Evolutionary conservation across 495 filamentous ascomycete species (phyloP), one percentile per base, ranked within the genome.

Genomic region (Neurospora sp.): DNA sequence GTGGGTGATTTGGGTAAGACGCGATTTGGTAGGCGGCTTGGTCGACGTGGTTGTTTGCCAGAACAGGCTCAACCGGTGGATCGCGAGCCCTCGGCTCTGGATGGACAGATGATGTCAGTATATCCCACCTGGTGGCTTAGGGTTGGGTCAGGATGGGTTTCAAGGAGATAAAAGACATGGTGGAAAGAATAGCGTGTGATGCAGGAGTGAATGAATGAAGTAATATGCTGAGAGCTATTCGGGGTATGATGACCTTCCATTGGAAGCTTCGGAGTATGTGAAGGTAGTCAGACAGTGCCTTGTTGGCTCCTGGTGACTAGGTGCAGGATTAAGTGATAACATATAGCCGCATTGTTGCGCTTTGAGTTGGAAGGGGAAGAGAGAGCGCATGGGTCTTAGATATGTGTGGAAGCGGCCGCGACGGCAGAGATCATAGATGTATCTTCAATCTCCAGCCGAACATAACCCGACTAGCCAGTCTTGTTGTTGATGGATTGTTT

Each of bases 41-140:
- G 14, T 73, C 75, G 44, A 53, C 53, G 70, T 74, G 74, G 45
- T 72, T 75, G 71, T 72, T 77, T 27, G 73, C 61, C 61, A 78
- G 68, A 47, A 69, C 44, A 35, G 75, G 45, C n/a, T 45, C 76
- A 61, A 35, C 65, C 22, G 77, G 59, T 61, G 70, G 70, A 45
- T 78, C 76, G 61, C 73, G 75, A 75, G 78, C 74, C 65, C 69
- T 47, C n/a, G 74, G 73, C 72, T 81, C 79, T 81, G 69, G n/a
- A 71, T 40, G 53, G 27, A 68, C 8, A 65, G 42, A 45, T 41
- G 14, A 31, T 5, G 76, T 80, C 44, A 78, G 74, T 78, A 74
- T 45, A 71, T n/a, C 7, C 53, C 12, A 65, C 22, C 10, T 31
- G 7, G 14, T 16, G 44, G 31, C 14, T 31, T 31, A 38, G 14